These are phyloP conservation scores for Claviceps quebecensis DNA, from an alignment of 2,329 filamentous ascomycete species.

Conservation along the genomic window DNA sequence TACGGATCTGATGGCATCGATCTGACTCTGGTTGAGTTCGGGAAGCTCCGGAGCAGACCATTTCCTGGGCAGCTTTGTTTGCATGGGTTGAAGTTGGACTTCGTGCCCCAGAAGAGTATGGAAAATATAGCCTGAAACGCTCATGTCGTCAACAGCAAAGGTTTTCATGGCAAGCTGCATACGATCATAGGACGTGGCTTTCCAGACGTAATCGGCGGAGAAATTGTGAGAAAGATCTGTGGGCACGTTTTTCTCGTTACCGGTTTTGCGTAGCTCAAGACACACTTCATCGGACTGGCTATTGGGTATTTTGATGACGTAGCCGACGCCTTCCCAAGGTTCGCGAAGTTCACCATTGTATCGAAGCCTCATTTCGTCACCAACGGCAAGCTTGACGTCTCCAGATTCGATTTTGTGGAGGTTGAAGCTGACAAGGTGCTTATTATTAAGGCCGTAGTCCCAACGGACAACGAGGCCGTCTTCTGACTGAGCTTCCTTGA, in stretches of 20 bases:
- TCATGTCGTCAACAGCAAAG: constrained; percentile 95
- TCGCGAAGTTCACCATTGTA: constrained; percentile 89
- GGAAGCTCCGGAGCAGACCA: constrained; percentile 90
- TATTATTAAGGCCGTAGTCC: constrained; percentile 94
- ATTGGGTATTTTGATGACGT: constrained; percentile 98
- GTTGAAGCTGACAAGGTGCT: constrained; percentile 88
- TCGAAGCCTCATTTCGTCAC: constrained; percentile 94
- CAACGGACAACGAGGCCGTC: constrained; percentile 89
- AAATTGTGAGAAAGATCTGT: constrained; percentile 97
- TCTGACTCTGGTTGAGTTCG: constrained; percentile 89
- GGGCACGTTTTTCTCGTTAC: constrained; percentile 89
- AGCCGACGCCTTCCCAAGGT: constrained; percentile 94
- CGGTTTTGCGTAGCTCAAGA: constrained; percentile 84
- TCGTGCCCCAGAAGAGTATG: constrained; percentile 92
- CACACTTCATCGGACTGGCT: constrained; percentile 97
- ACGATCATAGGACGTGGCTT: constrained; percentile 95
- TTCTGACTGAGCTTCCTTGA: constrained; percentile 96
- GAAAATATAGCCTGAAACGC: constrained; percentile 96
- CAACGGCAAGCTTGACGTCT: constrained; percentile 93
- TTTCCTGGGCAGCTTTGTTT: constrained; percentile 89
- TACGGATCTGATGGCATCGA: constrained; percentile 90
- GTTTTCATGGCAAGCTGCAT: constrained; percentile 99
- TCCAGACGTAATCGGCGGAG: constrained; percentile 98
- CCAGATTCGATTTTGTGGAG: constrained; percentile 94
- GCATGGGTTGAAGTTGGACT: constrained; percentile 87